Evolutionary conservation across 768 basidiomycete genomes (phyloP).

Genomic region (Phallus indusiatus): DNA sequence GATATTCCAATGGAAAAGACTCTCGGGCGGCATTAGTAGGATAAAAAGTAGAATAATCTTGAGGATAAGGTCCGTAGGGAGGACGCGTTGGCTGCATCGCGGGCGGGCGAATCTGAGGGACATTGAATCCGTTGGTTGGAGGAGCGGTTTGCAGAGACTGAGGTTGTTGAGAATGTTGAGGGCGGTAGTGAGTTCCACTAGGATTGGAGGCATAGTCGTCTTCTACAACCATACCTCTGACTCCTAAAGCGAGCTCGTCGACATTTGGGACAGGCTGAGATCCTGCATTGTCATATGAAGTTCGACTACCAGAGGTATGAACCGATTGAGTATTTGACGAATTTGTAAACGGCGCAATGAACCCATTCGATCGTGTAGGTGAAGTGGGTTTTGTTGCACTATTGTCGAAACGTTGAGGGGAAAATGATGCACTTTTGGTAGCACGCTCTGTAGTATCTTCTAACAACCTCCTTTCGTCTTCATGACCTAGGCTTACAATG

Average conservation of each 20-base stretch:
- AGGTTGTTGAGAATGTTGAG: conserved; percentile 19
- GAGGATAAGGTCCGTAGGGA: conserved; percentile 41
- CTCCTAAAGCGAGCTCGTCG: conserved; percentile 45
- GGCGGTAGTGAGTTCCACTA: conserved; percentile 25
- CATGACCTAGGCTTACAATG: conserved; percentile 24
- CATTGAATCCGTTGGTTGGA: conserved; percentile 15
- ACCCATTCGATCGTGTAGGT: conserved; percentile 30
- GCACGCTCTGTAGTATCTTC: conserved; percentile 36
- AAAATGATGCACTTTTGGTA: conserved; percentile 39
- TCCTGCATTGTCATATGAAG: conserved; percentile 24
- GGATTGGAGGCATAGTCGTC: conserved; percentile 36
- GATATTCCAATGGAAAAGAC: conserved; percentile 35
- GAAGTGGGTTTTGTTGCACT: conserved; percentile 35
- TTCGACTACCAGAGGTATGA: conserved; percentile 22
- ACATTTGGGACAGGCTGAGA: conserved; percentile 30
- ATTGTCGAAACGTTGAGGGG: conserved; percentile 46
- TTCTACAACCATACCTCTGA: conserved; percentile 55
- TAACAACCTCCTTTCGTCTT: conserved; percentile 14
- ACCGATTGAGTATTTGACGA: conserved; percentile 12
- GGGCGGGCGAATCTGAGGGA: conserved; percentile 31
- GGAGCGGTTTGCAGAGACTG: conserved; percentile 23
- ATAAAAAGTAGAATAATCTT: conserved; percentile 57
- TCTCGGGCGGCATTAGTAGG: conserved; percentile 36
- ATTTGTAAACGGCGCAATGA: conserved; percentile 16
- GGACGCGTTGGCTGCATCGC: conserved; percentile 30